Evolutionary conservation across 2,329 filamentous ascomycete species (phyloP).

Genomic region (Colletotrichum salicis): DNA sequence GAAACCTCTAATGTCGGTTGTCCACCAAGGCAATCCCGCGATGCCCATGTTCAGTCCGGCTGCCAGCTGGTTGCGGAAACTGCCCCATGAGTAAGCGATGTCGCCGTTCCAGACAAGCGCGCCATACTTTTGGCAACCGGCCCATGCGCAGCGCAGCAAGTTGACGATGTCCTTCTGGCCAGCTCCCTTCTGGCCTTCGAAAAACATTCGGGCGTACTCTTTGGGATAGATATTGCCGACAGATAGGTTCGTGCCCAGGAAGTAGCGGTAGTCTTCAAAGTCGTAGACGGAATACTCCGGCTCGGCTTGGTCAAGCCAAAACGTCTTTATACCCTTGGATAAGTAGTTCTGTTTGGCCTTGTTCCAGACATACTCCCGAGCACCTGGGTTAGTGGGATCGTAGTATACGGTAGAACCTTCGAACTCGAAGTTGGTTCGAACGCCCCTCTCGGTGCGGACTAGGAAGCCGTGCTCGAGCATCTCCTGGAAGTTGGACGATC

Average conservation of each 20-base stretch:
- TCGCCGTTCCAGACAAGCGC: slow-evolving; percentile 76
- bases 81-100: slow-evolving; percentile 71
- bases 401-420: slow-evolving; percentile 69
- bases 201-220: slow-evolving; percentile 70
- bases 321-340: slow-evolving; percentile 68
- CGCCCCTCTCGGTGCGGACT: slow-evolving; percentile 69
- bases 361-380: slow-evolving; percentile 68
- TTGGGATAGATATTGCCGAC: slow-evolving; percentile 70
- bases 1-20: slow-evolving; percentile 77
- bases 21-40: slow-evolving; percentile 74
- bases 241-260: slow-evolving; percentile 48
- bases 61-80: slow-evolving; percentile 67
- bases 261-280: slow-evolving; percentile 75
- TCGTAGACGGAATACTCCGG: slow-evolving; percentile 74
- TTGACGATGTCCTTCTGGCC: slow-evolving; percentile 70
- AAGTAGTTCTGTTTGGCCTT: slow-evolving; percentile 71
- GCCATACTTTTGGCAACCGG: slow-evolving; percentile 69
- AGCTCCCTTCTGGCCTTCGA: slow-evolving; percentile 63
- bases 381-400: slow-evolving; percentile 70
- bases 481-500: slow-evolving; percentile 43
- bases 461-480: slow-evolving; percentile 61
- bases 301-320: slow-evolving; percentile 78
- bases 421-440: slow-evolving; percentile 68
- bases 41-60: slow-evolving; percentile 75
- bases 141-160: slow-evolving; percentile 60